Evolutionary conservation across 2,329 filamentous ascomycete genomes (phyloP).

Genomic region (Thielaviopsis musarum): DNA sequence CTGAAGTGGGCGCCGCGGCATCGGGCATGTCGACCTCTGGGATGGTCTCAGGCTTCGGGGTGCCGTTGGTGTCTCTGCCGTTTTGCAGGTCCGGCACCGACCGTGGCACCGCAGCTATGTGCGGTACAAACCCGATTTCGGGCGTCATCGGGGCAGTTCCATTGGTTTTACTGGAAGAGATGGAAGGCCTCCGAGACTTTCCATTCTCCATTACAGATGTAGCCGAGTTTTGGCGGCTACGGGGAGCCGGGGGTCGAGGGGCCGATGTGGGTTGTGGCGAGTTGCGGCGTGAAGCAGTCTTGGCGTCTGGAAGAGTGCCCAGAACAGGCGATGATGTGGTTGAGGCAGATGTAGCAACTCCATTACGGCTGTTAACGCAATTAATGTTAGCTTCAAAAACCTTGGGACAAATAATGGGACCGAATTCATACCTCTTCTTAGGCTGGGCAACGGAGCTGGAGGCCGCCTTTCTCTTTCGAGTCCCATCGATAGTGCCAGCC

Average conservation of each 20-base stretch:
- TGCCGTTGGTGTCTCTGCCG: conserved; percentile 16
- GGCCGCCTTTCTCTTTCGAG: conserved; percentile 55
- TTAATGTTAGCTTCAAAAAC: neutral
- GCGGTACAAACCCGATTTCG: conserved; percentile 19
- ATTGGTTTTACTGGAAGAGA: conserved; percentile 44
- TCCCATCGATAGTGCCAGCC: conserved; percentile 49
- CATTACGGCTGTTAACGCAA: conserved; percentile 19
- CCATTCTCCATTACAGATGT: conserved; percentile 39
- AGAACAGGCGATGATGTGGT: conserved; percentile 62
- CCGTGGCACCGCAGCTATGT: conserved; percentile 16
- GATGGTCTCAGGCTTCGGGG: conserved; percentile 18
- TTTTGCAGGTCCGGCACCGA: conserved; percentile 14
- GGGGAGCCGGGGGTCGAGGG: conserved; percentile 48
- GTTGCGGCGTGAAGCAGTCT: conserved; percentile 22
- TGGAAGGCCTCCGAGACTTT: conserved; percentile 39
- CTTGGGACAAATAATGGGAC: neutral
- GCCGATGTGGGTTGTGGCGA: conserved; percentile 17
- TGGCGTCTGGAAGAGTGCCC: conserved; percentile 47
- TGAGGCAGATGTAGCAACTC: conserved; percentile 42
- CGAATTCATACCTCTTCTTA: conserved; percentile 55
- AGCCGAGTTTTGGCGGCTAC: conserved; percentile 60
- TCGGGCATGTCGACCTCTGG: conserved; percentile 33
- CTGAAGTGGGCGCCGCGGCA: conserved; percentile 18
- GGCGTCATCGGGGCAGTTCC: conserved; percentile 26
- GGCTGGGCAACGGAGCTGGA: conserved; percentile 48